A percentile compares a stretch with the other conserved stretches of the same genome.
These are phyloP conservation scores for Paraleonurus japonicus DNA, from an alignment of 257 asterid species.

Conservation along the genomic window DNA sequence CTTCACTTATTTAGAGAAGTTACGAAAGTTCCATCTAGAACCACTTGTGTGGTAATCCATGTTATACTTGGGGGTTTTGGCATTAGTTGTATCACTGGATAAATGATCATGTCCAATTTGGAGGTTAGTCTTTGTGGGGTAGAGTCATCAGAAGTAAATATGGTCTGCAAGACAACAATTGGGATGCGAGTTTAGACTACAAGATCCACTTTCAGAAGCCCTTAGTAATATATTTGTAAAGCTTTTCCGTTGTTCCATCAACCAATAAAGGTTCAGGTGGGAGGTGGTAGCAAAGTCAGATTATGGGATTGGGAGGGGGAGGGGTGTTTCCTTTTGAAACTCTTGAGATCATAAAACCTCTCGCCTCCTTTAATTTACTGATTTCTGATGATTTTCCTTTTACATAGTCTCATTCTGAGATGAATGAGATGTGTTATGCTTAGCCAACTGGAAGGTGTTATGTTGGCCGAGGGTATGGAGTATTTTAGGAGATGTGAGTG, in stretches of 20 bases:
- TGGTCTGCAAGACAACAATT: background rate
- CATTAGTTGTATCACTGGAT: background rate
- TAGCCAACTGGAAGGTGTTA: background rate
- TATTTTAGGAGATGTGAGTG: background rate
- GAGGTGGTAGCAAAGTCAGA: background rate
- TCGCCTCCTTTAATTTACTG: background rate
- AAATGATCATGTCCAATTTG: background rate
- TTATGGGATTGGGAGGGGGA: background rate
- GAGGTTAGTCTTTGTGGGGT: background rate
- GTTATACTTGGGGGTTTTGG: background rate
- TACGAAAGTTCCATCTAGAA: constrained; percentile 10
- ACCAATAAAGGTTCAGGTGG: background rate
- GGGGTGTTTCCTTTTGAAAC: background rate
- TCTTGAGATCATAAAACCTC: background rate
- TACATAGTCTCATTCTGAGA: background rate
- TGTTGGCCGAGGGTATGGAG: background rate
- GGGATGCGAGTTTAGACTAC: background rate
- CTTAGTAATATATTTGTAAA: background rate
- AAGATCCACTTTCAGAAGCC: background rate
- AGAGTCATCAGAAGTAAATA: background rate
- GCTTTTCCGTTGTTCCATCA: background rate
- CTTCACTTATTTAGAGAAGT: constrained; percentile 13
- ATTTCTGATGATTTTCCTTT: background rate
- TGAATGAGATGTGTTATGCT: background rate
- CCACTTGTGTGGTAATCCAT: background rate